Percentiles rank a stretch among this genome's conserved stretches.
Evolutionary conservation across 148 eudicot genomes (phyloP).

Genomic region (Nyssa sinensis): DNA sequence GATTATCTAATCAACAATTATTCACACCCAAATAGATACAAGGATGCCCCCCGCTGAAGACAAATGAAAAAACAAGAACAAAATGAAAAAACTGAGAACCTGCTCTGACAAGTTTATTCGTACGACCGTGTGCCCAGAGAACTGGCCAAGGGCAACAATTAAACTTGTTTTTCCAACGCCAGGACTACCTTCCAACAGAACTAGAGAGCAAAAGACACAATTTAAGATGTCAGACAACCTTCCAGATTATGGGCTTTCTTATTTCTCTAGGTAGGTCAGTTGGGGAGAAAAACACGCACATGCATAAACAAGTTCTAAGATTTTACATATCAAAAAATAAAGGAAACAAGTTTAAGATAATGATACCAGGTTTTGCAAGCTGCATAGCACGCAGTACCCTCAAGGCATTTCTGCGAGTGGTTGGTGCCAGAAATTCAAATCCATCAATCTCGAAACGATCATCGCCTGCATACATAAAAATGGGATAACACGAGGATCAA

Average conservation of each 20-base stretch:
- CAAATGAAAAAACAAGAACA: constrained; percentile 10
- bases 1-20: constrained; percentile 15
- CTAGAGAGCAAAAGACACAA: constrained; percentile 36
- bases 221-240: constrained; percentile 15
- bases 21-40: not conserved
- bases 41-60: not conserved
- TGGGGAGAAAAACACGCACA: not conserved
- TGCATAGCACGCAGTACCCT: constrained; percentile 94
- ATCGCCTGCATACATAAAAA: constrained; percentile 41
- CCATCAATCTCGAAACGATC: constrained; percentile 41
- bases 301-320: not conserved
- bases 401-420: constrained; percentile 80
- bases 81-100: constrained; percentile 37
- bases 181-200: constrained; percentile 95
- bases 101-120: constrained; percentile 96
- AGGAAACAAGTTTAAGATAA: not conserved
- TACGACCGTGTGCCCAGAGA: constrained; percentile 86
- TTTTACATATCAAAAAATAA: not conserved
- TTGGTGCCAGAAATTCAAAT: constrained; percentile 94
- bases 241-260: not conserved
- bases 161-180: constrained; percentile 98
- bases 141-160: constrained; percentile 75
- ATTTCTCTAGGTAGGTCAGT: not conserved
- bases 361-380: constrained; percentile 82
- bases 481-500: not conserved